Conservation (phyloP, 345 rosid genomes). For the Hibiscus trionum region DNA sequence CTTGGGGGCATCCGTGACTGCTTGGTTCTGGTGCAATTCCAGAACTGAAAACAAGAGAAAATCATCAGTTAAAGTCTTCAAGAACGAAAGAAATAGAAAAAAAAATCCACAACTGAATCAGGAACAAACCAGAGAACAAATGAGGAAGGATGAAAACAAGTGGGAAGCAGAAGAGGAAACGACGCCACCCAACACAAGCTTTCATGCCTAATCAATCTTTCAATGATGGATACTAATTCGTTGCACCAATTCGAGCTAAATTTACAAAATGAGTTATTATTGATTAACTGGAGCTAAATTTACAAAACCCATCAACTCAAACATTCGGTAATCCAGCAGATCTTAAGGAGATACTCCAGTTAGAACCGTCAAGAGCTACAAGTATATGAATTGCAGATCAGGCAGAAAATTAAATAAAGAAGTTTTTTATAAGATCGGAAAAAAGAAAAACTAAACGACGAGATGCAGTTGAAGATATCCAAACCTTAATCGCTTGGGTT, state of each 20-base stretch:
- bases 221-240: background rate
- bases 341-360: background rate
- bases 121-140: conserved; percentile 42
- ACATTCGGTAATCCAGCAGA: background rate
- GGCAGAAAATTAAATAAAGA: background rate
- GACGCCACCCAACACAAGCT: conserved; percentile 58
- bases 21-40: conserved; percentile 32
- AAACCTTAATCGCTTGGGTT: background rate
- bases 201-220: conserved; percentile 30
- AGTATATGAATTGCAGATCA: background rate
- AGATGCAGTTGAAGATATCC: background rate
- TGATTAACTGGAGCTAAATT: background rate
- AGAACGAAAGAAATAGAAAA: background rate
- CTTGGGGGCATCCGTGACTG: conserved; percentile 17
- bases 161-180: conserved; percentile 44
- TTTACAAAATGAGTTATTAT: background rate
- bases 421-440: background rate
- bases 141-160: conserved; percentile 50
- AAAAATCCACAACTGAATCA: background rate
- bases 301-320: background rate
- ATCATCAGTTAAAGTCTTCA: background rate
- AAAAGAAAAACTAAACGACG: too few species aligned
- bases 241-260: background rate
- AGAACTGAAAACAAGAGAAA: conserved; percentile 24
- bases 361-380: background rate